Percentiles rank a stretch among this genome's conserved stretches.
phyloP scores from a whole-genome alignment of 2,329 filamentous ascomycete species.

The Magnaporthiopsis poae region DNA sequence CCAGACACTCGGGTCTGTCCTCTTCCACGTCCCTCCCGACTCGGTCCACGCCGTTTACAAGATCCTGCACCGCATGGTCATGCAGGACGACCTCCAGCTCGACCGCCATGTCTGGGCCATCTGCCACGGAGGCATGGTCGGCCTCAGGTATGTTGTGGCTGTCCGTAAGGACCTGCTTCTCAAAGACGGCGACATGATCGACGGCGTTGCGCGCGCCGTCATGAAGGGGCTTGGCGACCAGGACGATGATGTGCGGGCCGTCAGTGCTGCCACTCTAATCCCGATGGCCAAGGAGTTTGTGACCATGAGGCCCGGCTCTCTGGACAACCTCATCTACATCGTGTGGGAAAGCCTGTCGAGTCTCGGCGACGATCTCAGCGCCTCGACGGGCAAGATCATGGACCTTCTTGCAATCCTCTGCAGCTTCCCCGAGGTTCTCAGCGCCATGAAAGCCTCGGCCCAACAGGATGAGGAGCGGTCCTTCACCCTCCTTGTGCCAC shows the following conservation, averaged over 20 bases:
- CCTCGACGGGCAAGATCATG: slow-evolving; percentile 97
- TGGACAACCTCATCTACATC: slow-evolving; percentile 79
- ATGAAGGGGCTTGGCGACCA: slow-evolving; percentile 87
- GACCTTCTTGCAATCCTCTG: slow-evolving; percentile 92
- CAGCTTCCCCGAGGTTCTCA: slow-evolving; percentile 82
- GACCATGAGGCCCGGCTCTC: slow-evolving; percentile 63
- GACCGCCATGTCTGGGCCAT: slow-evolving; percentile 79
- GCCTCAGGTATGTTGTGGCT: slow-evolving; percentile 85
- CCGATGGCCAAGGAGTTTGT: slow-evolving; percentile 95
- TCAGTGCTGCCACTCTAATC: slow-evolving; percentile 93
- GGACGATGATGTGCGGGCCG: slow-evolving; percentile 92
- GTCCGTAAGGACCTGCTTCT: slow-evolving; percentile 87
- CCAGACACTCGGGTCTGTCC: slow-evolving; percentile 78
- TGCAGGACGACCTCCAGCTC: slow-evolving; percentile 72
- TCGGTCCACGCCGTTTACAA: slow-evolving; percentile 79
- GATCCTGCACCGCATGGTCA: slow-evolving; percentile 79
- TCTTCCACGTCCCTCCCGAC: slow-evolving; percentile 69
- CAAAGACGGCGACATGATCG: slow-evolving; percentile 73
- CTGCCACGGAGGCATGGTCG: slow-evolving; percentile 96
- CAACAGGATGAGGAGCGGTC: slow-evolving; percentile 74
- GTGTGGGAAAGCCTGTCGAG: slow-evolving; percentile 97
- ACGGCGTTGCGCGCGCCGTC: slow-evolving; percentile 82
- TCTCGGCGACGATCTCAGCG: slow-evolving; percentile 91
- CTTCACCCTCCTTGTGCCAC: slow-evolving; percentile 83
- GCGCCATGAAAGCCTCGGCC: slow-evolving; percentile 87